Evolutionary conservation across 73 alveolate genomes (phyloP), one percentile per base, ranked within the genome.

Genomic region (Paramecium biaurelia): DNA sequence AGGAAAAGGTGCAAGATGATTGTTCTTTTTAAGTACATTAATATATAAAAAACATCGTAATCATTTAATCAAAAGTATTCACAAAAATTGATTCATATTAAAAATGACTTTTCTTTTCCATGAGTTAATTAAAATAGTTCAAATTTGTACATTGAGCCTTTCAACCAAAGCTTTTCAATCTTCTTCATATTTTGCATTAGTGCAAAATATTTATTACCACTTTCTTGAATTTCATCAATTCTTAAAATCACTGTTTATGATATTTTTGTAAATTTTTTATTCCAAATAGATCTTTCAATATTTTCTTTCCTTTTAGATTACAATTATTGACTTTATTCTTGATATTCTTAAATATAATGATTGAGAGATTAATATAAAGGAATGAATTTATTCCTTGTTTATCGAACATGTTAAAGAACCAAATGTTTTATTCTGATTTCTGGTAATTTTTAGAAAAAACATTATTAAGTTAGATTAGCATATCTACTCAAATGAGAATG

Each of bases 1-100:
- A 76, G 94, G 94, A 43, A 96, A 94, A 92, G 92, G 94, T 56
- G 96, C 97, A 41, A 79, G 90, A 79, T 79, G 90, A 79, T 47
- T 15, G 21, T 63, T 30, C 84, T 53, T 18, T 53, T 53, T 53
- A 53, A 53, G 87, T 74, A 74, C 87, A 74, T 74, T 74, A 74
- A 37, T 74, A 34, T 37, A 74, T 74, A 74, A 63, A 32, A 63
- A 7, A 53, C 68, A 53, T 53, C 30, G 30, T 18, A 53, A 53
- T 53, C 68, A 53, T 53, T 18, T 53, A n/a, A 53, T 47, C 20
- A 47, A 47, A 47, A 47, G 0, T 47, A 47, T 47, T 47, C 24
- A 47, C 59, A 47, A 47, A 15, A 47, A 1, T 47, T n/a, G 0
- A 47, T 47, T 47, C 59, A 47, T n/a, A 47, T 47, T 12, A 12